Conservation (phyloP, 768 basidiomycete species). For the Leucosporidium creatinivorum region DNA sequence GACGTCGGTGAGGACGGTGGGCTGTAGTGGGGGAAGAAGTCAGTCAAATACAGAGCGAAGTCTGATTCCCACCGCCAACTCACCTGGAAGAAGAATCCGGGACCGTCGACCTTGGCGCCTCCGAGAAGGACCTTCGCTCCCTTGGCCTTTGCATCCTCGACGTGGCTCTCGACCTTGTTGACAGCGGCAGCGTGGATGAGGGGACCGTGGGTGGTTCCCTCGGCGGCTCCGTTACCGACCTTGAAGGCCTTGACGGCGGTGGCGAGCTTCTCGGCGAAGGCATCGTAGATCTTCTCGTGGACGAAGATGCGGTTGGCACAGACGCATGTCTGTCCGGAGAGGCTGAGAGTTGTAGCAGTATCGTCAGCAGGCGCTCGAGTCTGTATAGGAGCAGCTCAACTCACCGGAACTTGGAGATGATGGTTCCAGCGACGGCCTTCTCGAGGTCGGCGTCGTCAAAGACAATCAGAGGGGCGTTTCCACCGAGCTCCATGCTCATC, state of each 20-base stretch:
- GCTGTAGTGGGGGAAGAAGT: constrained; percentile 47
- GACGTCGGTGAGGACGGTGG: constrained; percentile 83
- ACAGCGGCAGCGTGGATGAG: constrained; percentile 78
- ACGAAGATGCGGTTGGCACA: constrained; percentile 89
- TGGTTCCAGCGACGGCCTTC: constrained; percentile 71
- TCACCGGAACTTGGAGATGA: constrained; percentile 40
- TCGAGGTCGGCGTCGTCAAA: constrained; percentile 92
- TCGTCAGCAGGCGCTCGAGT: constrained; percentile 14
- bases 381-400: constrained; percentile 2
- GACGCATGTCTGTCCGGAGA: constrained; percentile 42
- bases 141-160: constrained; percentile 72
- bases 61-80: neutral
- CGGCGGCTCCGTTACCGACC: constrained; percentile 75
- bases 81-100: constrained; percentile 22
- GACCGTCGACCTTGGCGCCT: constrained; percentile 58
- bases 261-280: constrained; percentile 78
- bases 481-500: constrained; percentile 62
- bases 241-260: constrained; percentile 51
- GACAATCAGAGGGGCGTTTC: constrained; percentile 88
- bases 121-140: constrained; percentile 85
- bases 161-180: constrained; percentile 73
- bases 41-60: neutral
- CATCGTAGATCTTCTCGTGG: constrained; percentile 72
- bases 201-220: constrained; percentile 68
- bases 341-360: neutral